These are phyloP conservation scores for Byssoonygena ceratinophila DNA, from an alignment of 2,329 filamentous ascomycete species.

Conservation along the genomic window DNA sequence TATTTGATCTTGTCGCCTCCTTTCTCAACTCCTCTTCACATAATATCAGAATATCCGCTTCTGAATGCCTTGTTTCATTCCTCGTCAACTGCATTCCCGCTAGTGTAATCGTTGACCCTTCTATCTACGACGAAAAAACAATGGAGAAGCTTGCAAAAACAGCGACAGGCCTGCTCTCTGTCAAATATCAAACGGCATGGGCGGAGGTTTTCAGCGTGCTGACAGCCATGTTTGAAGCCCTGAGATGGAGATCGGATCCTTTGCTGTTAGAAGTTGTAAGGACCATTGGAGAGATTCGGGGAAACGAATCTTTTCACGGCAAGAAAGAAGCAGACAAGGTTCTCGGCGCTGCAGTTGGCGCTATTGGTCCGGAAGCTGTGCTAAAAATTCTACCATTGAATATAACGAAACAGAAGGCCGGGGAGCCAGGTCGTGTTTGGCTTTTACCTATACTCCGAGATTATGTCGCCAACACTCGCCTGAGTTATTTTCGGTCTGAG, in stretches of 20 bases:
- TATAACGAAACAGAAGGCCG: slow-evolving; percentile 62
- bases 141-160: slow-evolving; percentile 66
- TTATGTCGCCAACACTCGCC: slow-evolving; percentile 75
- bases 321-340: slow-evolving; percentile 94
- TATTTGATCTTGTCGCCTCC: slow-evolving; percentile 67
- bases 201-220: slow-evolving; percentile 87
- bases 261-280: slow-evolving; percentile 65
- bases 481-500: slow-evolving; percentile 74
- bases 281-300: slow-evolving; percentile 73
- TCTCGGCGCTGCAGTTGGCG: slow-evolving; percentile 73
- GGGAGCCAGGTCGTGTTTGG: slow-evolving; percentile 82
- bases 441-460: slow-evolving; percentile 84
- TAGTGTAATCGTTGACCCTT: slow-evolving; percentile 73
- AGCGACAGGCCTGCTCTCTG: slow-evolving; percentile 63
- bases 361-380: slow-evolving; percentile 80
- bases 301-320: slow-evolving; percentile 76
- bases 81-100: slow-evolving; percentile 80
- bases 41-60: slow-evolving; percentile 88
- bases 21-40: slow-evolving; percentile 81
- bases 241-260: slow-evolving; percentile 75
- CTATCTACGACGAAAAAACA: slow-evolving; percentile 82
- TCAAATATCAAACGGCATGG: slow-evolving; percentile 92
- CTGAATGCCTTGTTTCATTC: slow-evolving; percentile 89
- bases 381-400: slow-evolving; percentile 78
- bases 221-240: slow-evolving; percentile 71